A percentile compares a stretch with the other conserved stretches of the same genome.
These are phyloP conservation scores for Thielaviopsis punctulata DNA, from an alignment of 2,329 filamentous ascomycete genomes.

Conservation along the genomic window DNA sequence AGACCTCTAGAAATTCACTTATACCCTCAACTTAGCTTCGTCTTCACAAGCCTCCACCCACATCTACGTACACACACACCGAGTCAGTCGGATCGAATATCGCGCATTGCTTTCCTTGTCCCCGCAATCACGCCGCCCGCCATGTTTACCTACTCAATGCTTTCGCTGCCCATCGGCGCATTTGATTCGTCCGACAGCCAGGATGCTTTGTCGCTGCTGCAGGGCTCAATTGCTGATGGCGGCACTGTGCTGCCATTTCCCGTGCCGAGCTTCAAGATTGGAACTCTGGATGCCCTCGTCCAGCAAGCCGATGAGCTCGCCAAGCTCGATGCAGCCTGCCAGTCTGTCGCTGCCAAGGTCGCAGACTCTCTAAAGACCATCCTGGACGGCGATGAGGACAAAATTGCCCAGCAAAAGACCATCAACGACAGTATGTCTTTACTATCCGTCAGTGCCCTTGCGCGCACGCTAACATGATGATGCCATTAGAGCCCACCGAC, in stretches of 20 bases:
- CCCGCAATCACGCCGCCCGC: not conserved
- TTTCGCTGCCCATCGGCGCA: conserved; percentile 80
- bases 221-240: conserved; percentile 56
- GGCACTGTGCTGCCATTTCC: conserved; percentile 60
- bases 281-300: conserved; percentile 83
- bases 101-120: conserved; percentile 3
- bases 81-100: conserved; percentile 3
- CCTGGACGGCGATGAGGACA: conserved; percentile 68
- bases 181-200: conserved; percentile 64
- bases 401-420: conserved; percentile 71
- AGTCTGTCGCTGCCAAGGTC: conserved; percentile 73
- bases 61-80: no score
- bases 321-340: conserved; percentile 68
- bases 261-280: conserved; percentile 93
- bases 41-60: not conserved
- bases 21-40: not conserved
- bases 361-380: conserved; percentile 69
- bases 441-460: not conserved
- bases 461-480: conserved; percentile 2
- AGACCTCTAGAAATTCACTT: not conserved
- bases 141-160: conserved; percentile 54
- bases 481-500: conserved; percentile 65
- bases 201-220: conserved; percentile 62
- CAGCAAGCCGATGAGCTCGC: conserved; percentile 89
- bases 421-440: conserved; percentile 70